Evolutionary conservation across 2,329 filamentous ascomycete species (phyloP), one percentile per base, ranked within the genome.

Genomic region (Penicillium sp.): DNA sequence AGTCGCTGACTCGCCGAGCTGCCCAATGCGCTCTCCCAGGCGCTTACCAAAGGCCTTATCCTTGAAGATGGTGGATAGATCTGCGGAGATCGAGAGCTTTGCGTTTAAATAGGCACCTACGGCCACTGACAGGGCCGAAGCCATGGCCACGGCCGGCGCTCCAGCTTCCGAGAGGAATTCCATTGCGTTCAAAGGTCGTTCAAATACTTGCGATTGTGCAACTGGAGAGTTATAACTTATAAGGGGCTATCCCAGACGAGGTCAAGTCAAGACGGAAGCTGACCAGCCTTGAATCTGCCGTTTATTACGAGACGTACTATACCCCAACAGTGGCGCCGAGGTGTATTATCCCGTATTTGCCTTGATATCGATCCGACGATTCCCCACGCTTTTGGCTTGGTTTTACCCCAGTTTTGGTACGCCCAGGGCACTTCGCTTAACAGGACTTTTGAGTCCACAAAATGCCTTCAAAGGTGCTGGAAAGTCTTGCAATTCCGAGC

Each of bases 71-170:
- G 64, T 52, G 7, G 62, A 50, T 4, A 77, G 35, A 57, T 77
- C 74, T 3, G 65, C 69, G 2, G 66, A 67, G 33, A 77, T 64
- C 1, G 65, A 62, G 29, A 73, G 63, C 50, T 70, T 75, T 5
- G 72, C 74, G 60, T 76, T 73, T 10, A 75, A 51, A 53, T 76
- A 76, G 15, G 69, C 69, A 4, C 65, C 68, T 1, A 65, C 64
- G 4, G 69, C 66, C 1, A 66, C 57, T 0, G 68, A 57, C 18
- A 72, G 50, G 23, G 69, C 69, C 3, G 70, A 70, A 20, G 64
- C 65, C 44, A 67, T 53, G 4, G 65, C 66, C 58, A 69, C 45
- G 2, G 66, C 56, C 24, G 67, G 61, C 42, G 44, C 53, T 31
- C 58, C 54, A 15, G 63, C 52, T 28, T 66, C 63, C 10, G 66